Evolutionary conservation across 805 yeast species (phyloP).

Genomic region (Metschnikowia amazonensis): DNA sequence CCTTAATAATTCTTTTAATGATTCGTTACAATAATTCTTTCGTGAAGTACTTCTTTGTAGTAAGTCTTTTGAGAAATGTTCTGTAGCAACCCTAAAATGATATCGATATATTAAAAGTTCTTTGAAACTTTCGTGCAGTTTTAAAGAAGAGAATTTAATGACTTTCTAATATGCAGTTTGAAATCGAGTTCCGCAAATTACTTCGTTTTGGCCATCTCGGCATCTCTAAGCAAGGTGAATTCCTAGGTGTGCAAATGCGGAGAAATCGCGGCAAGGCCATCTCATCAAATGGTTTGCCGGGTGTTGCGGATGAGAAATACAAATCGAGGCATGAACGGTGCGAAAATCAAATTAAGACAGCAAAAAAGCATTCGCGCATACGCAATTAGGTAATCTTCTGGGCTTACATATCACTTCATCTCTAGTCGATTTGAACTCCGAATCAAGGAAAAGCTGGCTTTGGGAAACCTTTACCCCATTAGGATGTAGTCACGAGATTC

Average conservation of each 20-base stretch:
- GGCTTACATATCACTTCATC: background rate
- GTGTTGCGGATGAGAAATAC: background rate
- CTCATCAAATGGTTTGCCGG: background rate
- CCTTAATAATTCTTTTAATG: too few relatives aligned
- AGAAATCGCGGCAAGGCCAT: background rate
- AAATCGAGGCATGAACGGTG: background rate
- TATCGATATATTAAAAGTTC: too few relatives aligned
- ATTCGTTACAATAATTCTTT: too few relatives aligned
- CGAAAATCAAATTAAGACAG: background rate
- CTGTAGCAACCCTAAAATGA: too few relatives aligned
- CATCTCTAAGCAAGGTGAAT: background rate
- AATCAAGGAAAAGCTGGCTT: background rate
- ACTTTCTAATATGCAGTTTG: too few relatives aligned
- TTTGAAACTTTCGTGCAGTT: too few relatives aligned
- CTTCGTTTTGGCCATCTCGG: background rate
- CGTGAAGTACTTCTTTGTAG: too few relatives aligned
- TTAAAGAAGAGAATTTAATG: too few relatives aligned
- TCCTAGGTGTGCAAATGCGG: background rate
- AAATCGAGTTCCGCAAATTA: background rate
- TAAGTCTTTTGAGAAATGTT: too few relatives aligned
- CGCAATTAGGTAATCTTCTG: background rate
- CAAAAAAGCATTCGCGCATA: conserved; percentile 2
- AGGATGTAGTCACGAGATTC: background rate
- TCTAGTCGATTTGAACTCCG: background rate
- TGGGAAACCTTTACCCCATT: background rate